Percentiles rank a stretch among this genome's conserved stretches.
Conservation (phyloP, 352 stramenopile genomes). For the Achlya hypogyna region DNA sequence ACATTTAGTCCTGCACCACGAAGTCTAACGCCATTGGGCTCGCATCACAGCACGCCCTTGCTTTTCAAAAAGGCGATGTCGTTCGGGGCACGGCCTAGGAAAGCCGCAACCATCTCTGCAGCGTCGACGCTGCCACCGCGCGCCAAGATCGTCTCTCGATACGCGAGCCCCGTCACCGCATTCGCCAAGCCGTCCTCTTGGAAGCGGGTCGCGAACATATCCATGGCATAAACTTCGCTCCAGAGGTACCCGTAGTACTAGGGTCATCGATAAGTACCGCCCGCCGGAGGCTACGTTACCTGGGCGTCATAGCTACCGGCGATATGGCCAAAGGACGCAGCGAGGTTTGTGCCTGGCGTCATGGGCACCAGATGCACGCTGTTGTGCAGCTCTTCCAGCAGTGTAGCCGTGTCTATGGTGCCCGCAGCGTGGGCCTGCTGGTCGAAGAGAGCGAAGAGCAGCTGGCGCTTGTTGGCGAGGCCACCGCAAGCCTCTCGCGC, state of each 20-base stretch:
- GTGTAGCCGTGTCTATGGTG: constrained; percentile 68
- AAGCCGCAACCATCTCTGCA: constrained; percentile 67
- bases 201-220: constrained; percentile 86
- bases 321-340: constrained; percentile 77
- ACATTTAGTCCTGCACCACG: too few species aligned
- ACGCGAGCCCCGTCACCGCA: constrained; percentile 60
- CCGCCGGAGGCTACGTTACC: constrained; percentile 22
- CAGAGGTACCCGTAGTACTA: constrained; percentile 88
- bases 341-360: constrained; percentile 76
- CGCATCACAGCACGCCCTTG: constrained; percentile 40
- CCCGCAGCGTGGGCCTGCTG: constrained; percentile 78
- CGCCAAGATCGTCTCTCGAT: constrained; percentile 81
- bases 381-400: constrained; percentile 73
- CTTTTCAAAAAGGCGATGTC: constrained; percentile 76
- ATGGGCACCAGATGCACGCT: constrained; percentile 85
- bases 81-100: constrained; percentile 66
- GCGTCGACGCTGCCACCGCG: constrained; percentile 72
- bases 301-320: constrained; percentile 57
- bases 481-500: constrained; percentile 82
- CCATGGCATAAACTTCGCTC: constrained; percentile 83
- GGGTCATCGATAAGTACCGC: constrained; percentile 1
- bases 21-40: too few species aligned
- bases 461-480: constrained; percentile 73
- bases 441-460: constrained; percentile 75
- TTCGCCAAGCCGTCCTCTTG: constrained; percentile 81